A percentile compares a stretch with the other conserved stretches of the same genome.
phyloP scores from a whole-genome alignment of 805 yeast genomes.

The Torulaspora maleeae region DNA sequence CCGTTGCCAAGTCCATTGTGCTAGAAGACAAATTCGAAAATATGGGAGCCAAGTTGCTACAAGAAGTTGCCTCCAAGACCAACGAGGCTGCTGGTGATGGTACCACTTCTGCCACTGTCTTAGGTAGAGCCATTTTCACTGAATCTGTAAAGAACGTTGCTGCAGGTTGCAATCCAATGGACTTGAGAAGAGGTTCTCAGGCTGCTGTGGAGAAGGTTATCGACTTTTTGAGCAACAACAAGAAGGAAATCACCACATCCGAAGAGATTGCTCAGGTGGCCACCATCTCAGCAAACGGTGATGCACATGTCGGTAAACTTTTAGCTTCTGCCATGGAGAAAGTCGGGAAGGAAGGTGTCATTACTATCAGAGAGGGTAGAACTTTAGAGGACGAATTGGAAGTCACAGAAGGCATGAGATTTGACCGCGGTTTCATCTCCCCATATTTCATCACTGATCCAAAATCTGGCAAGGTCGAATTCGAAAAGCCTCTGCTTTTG shows the following conservation, averaged over 20 bases:
- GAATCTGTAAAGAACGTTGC: slow-evolving; percentile 96
- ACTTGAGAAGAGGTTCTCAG: slow-evolving; percentile 93
- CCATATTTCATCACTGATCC: slow-evolving; percentile 95
- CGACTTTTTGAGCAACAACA: slow-evolving; percentile 73
- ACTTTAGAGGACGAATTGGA: slow-evolving; percentile 94
- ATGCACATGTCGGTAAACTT: slow-evolving; percentile 81
- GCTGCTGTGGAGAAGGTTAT: slow-evolving; percentile 94
- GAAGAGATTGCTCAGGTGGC: slow-evolving; percentile 98
- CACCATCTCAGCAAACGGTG: slow-evolving; percentile 96
- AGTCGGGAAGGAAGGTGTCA: slow-evolving; percentile 98
- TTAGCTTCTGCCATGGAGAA: slow-evolving; percentile 96
- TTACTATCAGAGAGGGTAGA: slow-evolving; percentile 95
- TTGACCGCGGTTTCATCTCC: slow-evolving; percentile 94
- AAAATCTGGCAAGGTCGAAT: slow-evolving; percentile 88
- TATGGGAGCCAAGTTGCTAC: slow-evolving; percentile 90
- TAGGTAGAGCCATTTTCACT: slow-evolving; percentile 92
- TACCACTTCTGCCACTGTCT: slow-evolving; percentile 94
- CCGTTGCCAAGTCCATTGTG: slow-evolving; percentile 84
- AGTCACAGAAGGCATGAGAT: slow-evolving; percentile 97
- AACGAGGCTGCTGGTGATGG: slow-evolving; percentile 99
- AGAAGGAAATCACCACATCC: slow-evolving; percentile 87
- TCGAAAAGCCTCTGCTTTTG: slow-evolving; percentile 85
- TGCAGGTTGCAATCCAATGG: slow-evolving; percentile 99
- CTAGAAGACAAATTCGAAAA: slow-evolving; percentile 90
- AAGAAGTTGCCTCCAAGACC: slow-evolving; percentile 95